Evolutionary conservation across 2,329 filamentous ascomycete species (phyloP).

Genomic region (Beauveria australis): DNA sequence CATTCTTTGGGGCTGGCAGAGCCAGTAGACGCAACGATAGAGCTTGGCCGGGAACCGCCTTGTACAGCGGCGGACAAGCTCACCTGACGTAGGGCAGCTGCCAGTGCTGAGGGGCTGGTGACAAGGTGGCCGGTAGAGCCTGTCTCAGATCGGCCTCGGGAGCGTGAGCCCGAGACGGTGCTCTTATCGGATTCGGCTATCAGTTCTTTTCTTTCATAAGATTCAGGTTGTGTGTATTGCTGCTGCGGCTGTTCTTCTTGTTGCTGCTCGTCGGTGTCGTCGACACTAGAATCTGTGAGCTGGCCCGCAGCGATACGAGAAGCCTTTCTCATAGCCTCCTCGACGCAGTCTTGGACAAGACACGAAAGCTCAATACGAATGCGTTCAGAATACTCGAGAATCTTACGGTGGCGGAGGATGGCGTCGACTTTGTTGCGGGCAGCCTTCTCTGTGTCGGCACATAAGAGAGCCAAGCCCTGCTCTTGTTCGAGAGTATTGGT

Average conservation of each 20-base stretch:
- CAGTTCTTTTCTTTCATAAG: slow-evolving; percentile 22
- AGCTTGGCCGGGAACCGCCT: slow-evolving; percentile 39
- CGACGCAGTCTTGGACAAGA: slow-evolving; percentile 90
- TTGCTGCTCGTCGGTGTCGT: slow-evolving; percentile 32
- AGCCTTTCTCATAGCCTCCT: slow-evolving; percentile 83
- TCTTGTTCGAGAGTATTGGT: slow-evolving; percentile 89
- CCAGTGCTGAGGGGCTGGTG: slow-evolving; percentile 42
- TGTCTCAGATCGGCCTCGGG: slow-evolving; percentile 29
- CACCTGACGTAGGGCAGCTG: slow-evolving; percentile 41
- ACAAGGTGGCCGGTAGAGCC: slow-evolving; percentile 34
- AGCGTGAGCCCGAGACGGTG: background rate
- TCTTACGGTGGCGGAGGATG: slow-evolving; percentile 81
- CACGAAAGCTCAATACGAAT: slow-evolving; percentile 91
- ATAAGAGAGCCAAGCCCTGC: slow-evolving; percentile 79
- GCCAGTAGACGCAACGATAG: slow-evolving; percentile 60
- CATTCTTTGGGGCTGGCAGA: slow-evolving; percentile 89
- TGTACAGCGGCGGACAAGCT: slow-evolving; percentile 22
- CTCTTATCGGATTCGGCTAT: slow-evolving; percentile 19
- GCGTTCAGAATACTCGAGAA: slow-evolving; percentile 91
- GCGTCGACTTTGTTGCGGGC: slow-evolving; percentile 88
- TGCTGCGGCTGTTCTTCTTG: background rate
- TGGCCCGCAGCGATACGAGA: slow-evolving; percentile 79
- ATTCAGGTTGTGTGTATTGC: slow-evolving; percentile 2
- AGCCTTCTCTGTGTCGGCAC: slow-evolving; percentile 77
- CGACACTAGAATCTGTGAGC: slow-evolving; percentile 66